Percentiles rank a stretch among this genome's conserved stretches.
These are phyloP conservation scores for Aurantiochytrium sp. DNA, from an alignment of 108 stramenopile genomes.

Conservation along the genomic window DNA sequence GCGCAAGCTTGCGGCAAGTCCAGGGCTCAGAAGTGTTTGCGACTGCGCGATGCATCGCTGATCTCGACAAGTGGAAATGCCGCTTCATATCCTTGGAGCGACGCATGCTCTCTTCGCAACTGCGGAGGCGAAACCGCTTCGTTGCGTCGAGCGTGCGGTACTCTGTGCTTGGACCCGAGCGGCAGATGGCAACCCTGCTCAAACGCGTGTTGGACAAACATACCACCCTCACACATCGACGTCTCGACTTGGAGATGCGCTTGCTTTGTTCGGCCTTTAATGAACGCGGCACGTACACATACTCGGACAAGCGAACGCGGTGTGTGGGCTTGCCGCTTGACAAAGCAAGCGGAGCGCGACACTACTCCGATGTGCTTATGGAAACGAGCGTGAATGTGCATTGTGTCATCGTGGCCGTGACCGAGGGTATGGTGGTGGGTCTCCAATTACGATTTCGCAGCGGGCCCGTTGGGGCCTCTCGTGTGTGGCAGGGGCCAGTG, in stretches of 20 bases:
- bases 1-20: not conserved
- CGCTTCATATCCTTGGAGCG: not conserved
- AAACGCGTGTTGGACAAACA: not conserved
- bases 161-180: not conserved
- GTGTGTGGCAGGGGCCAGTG: not conserved
- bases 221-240: not conserved
- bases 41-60: not conserved
- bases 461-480: not conserved
- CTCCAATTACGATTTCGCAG: not conserved
- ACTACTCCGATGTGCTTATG: not conserved
- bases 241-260: not conserved
- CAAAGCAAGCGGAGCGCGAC: not conserved
- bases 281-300: not conserved
- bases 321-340: not conserved
- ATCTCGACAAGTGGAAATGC: not conserved
- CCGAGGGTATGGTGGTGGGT: constrained; percentile 5
- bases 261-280: not conserved
- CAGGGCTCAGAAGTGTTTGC: not conserved
- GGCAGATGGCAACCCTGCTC: not conserved
- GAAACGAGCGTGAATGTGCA: not conserved
- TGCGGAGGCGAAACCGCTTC: not conserved
- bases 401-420: not conserved
- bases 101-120: not conserved
- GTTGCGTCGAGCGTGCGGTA: not conserved
- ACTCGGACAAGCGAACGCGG: not conserved